Conservation (phyloP, 1,284 basidiomycete species). For the Coniophora puteana region DNA sequence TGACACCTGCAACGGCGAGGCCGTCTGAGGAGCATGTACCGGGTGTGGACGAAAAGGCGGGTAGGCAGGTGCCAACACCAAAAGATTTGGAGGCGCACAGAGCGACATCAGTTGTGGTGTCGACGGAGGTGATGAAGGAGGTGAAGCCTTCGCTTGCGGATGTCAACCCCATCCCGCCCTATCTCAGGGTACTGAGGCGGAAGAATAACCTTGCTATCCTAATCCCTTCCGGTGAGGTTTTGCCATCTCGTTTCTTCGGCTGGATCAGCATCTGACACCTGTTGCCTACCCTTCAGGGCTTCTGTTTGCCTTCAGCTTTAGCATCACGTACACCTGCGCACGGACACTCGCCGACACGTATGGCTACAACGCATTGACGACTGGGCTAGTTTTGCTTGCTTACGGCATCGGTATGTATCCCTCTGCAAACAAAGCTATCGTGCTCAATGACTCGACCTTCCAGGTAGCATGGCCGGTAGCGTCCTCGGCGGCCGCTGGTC, state of each 20-base stretch:
- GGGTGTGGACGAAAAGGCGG: constrained; percentile 6
- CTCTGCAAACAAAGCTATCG: too few relatives aligned
- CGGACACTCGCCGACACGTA: constrained; percentile 66
- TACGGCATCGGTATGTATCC: constrained; percentile 57
- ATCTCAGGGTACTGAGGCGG: constrained; percentile 50
- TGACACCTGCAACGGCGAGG: constrained; percentile 7
- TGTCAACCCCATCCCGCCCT: constrained; percentile 64
- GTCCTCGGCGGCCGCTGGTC: constrained; percentile 73
- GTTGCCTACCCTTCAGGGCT: constrained; percentile 36
- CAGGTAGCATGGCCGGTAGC: constrained; percentile 63
- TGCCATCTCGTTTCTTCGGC: background rate
- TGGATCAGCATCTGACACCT: background rate
- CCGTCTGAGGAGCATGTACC: constrained; percentile 3
- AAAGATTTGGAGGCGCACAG: constrained; percentile 10
- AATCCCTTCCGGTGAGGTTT: constrained; percentile 57
- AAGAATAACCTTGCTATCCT: constrained; percentile 66
- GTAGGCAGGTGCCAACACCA: background rate
- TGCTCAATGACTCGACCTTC: background rate
- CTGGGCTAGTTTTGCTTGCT: constrained; percentile 72
- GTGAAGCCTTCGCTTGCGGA: constrained; percentile 63
- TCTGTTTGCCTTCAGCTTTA: constrained; percentile 66
- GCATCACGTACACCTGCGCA: constrained; percentile 65
- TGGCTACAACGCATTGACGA: constrained; percentile 62
- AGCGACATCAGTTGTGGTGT: background rate
- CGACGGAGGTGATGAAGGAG: constrained; percentile 29